Evolutionary conservation across 1,284 basidiomycete genomes (phyloP).

Genomic region (Apiotrichum porosum): DNA sequence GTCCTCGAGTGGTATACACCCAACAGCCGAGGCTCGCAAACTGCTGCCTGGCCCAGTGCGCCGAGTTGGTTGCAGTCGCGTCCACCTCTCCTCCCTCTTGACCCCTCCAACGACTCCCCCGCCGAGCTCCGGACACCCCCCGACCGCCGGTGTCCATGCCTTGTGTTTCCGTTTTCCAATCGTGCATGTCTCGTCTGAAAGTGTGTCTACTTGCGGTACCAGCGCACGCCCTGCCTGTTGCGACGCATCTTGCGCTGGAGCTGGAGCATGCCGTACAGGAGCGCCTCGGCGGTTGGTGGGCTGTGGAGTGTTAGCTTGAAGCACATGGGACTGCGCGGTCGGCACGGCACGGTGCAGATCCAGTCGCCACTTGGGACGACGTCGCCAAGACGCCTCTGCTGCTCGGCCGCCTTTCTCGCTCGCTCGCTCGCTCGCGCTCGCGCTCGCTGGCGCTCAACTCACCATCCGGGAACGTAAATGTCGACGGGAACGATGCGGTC

Average conservation of each 20-base stretch:
- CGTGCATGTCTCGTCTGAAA: slow-evolving; percentile 5
- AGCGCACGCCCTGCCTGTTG: slow-evolving; percentile 81
- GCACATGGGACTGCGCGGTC: too few relatives aligned
- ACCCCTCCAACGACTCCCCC: too few relatives aligned
- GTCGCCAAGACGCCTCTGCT: too few relatives aligned
- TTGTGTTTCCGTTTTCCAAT: slow-evolving; percentile 3
- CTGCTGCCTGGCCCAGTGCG: too few relatives aligned
- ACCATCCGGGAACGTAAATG: slow-evolving; percentile 94
- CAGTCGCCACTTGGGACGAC: too few relatives aligned
- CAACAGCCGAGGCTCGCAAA: too few relatives aligned
- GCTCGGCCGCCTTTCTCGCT: background rate
- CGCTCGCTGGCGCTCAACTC: slow-evolving; percentile 56
- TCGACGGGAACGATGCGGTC: slow-evolving; percentile 98
- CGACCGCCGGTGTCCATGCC: too few relatives aligned
- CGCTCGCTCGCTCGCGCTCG: background rate
- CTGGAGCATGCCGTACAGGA: slow-evolving; percentile 91
- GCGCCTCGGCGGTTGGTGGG: slow-evolving; percentile 74
- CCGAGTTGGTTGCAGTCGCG: too few relatives aligned
- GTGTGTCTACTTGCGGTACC: slow-evolving; percentile 57
- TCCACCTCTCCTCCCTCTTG: too few relatives aligned
- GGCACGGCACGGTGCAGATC: too few relatives aligned
- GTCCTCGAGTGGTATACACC: too few relatives aligned
- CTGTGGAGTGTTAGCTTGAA: slow-evolving; percentile 27
- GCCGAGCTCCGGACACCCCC: too few relatives aligned
- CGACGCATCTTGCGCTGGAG: slow-evolving; percentile 95